Base-by-base conservation (phyloP, 1,139 yeast genomes). In the Pichia sp. region DNA sequence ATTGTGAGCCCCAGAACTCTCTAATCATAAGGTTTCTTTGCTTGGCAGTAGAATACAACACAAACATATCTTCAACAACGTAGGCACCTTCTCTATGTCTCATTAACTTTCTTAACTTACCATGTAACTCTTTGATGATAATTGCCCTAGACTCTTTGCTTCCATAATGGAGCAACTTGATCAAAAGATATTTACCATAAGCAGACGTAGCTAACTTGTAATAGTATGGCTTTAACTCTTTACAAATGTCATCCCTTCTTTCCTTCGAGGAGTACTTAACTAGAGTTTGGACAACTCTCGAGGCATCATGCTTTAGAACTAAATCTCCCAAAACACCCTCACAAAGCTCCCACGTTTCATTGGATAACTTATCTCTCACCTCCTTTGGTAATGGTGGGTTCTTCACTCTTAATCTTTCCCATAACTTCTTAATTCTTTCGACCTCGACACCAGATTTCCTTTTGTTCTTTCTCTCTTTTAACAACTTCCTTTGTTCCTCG, bases 71-170 rank as follows among this genome's bases (percentile, higher is more conserved):
- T 73, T 93, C 98, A 61, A 92, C 92, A 44, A 93, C 98, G 67
- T 93, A 90, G n/a, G 98, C 98, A 73, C 98, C 99, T 77, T 93
- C 98, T 73, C 87, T 86, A 72, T 93, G 98, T 77, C 95, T 85
- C 95, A 93, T 90, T 61, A 93, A 78, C 71, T 90, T 92, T 70
- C 97, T 79, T 64, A 90, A 81, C 65, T 86, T 86, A 52, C 98
- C 98, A 67, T 90, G 96, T 60, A 93, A 78, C 72, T 90, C 97
- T 67, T 86, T 79, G 55, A 92, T 79, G 55, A 93, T 87, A 42
- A 81, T 66, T 54, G 82, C 85, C 64, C 96, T 80, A 2, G 92
- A 82, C 38, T 85, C 85, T 66, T 85, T 89, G 16, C 93, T 80
- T 8, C 98, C 99, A 71, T 93, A 93, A 72, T 92, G 97, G 65